Evolutionary conservation across 2,329 filamentous ascomycete genomes (phyloP).

Genomic region (Parastagonospora avenae): DNA sequence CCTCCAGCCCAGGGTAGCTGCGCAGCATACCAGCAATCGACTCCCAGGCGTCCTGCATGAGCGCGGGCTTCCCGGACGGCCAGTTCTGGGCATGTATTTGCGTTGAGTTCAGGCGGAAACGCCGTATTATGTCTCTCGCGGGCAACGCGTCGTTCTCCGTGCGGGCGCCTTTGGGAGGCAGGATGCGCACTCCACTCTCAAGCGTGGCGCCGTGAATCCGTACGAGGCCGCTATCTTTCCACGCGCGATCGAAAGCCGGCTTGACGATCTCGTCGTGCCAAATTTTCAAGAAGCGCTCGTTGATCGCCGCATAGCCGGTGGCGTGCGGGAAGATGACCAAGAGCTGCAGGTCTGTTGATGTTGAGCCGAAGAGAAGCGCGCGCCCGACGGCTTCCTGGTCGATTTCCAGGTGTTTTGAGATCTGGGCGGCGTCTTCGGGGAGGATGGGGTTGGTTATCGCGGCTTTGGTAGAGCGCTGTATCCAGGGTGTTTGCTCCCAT

Average conservation of each 20-base stretch:
- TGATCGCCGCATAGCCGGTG: background rate
- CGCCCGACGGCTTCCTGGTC: background rate
- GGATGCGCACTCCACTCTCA: background rate
- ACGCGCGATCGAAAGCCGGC: slow-evolving; percentile 25
- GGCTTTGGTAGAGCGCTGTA: background rate
- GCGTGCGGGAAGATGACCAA: slow-evolving; percentile 26
- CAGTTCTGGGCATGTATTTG: slow-evolving; percentile 7
- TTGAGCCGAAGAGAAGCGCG: slow-evolving; percentile 15
- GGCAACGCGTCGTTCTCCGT: slow-evolving; percentile 7
- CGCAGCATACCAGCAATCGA: slow-evolving; percentile 20
- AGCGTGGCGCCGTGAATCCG: background rate
- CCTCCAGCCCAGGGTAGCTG: slow-evolving; percentile 7
- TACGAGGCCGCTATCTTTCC: slow-evolving; percentile 12
- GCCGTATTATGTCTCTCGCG: slow-evolving; percentile 2
- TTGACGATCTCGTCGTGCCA: slow-evolving; percentile 28
- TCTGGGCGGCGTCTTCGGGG: slow-evolving; percentile 7
- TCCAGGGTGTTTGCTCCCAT: slow-evolving; percentile 29
- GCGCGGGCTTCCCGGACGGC: slow-evolving; percentile 3
- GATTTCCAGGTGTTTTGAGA: slow-evolving; percentile 4
- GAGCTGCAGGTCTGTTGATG: slow-evolving; percentile 1
- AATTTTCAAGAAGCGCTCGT: slow-evolving; percentile 13
- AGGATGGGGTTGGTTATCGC: slow-evolving; percentile 4
- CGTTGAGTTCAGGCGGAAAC: background rate
- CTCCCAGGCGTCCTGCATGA: slow-evolving; percentile 18
- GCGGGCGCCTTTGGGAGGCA: background rate